Evolutionary conservation across 2,329 filamentous ascomycete genomes (phyloP).

Genomic region (Epichloe coenophiala): DNA sequence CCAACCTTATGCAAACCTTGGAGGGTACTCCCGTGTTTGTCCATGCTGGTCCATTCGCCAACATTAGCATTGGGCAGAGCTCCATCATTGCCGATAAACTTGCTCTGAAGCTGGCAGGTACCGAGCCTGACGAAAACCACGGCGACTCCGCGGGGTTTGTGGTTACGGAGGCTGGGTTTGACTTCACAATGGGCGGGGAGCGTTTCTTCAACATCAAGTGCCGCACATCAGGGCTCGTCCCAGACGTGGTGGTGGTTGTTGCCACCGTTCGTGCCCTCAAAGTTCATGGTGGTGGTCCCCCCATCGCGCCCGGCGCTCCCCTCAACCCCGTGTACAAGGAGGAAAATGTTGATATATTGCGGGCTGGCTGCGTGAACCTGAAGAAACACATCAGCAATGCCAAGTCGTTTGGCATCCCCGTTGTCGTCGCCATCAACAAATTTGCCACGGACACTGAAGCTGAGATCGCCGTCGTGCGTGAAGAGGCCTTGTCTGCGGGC

Average conservation of each 20-base stretch:
- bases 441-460: conserved; percentile 90
- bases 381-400: conserved; percentile 93
- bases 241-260: conserved; percentile 88
- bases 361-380: conserved; percentile 82
- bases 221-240: conserved; percentile 79
- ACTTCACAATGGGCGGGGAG: conserved; percentile 99
- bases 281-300: conserved; percentile 92
- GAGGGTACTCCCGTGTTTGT: conserved; percentile 97
- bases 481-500: conserved; percentile 82
- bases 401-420: conserved; percentile 76
- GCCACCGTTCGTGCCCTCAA: conserved; percentile 92
- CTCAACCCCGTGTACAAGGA: conserved; percentile 82
- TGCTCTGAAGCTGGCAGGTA: conserved; percentile 88
- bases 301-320: conserved; percentile 74
- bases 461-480: conserved; percentile 76
- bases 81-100: conserved; percentile 92
- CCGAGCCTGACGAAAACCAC: conserved; percentile 80
- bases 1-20: conserved; percentile 95
- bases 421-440: conserved; percentile 94
- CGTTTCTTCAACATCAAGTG: conserved; percentile 99
- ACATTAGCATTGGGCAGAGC: conserved; percentile 95
- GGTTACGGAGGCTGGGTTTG: conserved; percentile 93
- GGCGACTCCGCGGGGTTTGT: conserved; percentile 78
- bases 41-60: conserved; percentile 93
- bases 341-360: conserved; percentile 85